phyloP scores from a whole-genome alignment of 1,139 yeast species.

The Arxiozyma slooffiae region DNA sequence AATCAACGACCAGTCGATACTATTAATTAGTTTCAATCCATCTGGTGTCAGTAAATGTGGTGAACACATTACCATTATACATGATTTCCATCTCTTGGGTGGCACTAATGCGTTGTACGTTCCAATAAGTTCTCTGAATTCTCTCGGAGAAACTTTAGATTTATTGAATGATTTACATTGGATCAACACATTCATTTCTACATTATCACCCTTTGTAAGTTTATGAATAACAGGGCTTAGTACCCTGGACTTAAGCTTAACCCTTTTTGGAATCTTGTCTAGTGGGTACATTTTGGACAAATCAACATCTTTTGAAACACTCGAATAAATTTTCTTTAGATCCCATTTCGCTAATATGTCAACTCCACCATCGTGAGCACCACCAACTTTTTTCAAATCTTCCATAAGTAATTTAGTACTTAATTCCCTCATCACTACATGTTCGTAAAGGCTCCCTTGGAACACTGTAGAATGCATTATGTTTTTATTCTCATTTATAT shows the following conservation, averaged over 20 bases:
- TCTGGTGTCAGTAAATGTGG: slow-evolving; percentile 54
- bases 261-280: slow-evolving; percentile 28
- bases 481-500: slow-evolving; percentile 15
- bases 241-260: slow-evolving; percentile 29
- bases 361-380: slow-evolving; percentile 64
- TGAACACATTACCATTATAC: slow-evolving; percentile 42
- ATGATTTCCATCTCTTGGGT: slow-evolving; percentile 24
- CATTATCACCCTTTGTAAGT: slow-evolving; percentile 1
- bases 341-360: slow-evolving; percentile 61
- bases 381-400: slow-evolving; percentile 43
- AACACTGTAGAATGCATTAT: slow-evolving; percentile 41
- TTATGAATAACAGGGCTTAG: slow-evolving; percentile 22
- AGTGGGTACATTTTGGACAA: slow-evolving; percentile 14
- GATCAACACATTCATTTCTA: slow-evolving; percentile 34
- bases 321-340: slow-evolving; percentile 24
- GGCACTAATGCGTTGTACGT: slow-evolving; percentile 39
- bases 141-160: slow-evolving; percentile 41
- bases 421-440: slow-evolving; percentile 43
- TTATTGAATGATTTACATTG: slow-evolving; percentile 49
- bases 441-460: slow-evolving; percentile 63
- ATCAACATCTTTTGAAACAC: slow-evolving; percentile 26
- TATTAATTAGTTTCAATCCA: slow-evolving; percentile 48
- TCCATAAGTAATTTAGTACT: slow-evolving; percentile 35
- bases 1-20: slow-evolving; percentile 45
- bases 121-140: slow-evolving; percentile 52